Evolutionary conservation across 2,329 filamentous ascomycete species (phyloP).

Genomic region (Capronia coronata): DNA sequence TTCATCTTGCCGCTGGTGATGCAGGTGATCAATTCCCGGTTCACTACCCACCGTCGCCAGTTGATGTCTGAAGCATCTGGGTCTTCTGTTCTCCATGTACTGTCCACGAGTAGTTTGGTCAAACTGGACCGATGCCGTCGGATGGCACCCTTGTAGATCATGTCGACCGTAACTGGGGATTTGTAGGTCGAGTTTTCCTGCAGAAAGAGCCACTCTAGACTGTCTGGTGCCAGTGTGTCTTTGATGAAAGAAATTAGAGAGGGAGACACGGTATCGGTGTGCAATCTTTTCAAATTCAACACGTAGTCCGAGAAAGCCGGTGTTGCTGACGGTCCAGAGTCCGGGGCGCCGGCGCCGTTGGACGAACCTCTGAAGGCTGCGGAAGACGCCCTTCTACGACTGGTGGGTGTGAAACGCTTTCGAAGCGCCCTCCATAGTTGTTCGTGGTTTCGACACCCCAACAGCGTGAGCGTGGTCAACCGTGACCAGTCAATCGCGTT

Average conservation of each 20-base stretch:
- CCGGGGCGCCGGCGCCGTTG: conserved; percentile 46
- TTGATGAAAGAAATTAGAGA: conserved; percentile 67
- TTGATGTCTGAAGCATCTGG: conserved; percentile 31
- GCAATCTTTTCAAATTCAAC: conserved; percentile 64
- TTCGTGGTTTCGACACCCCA: conserved; percentile 67
- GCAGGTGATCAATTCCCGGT: conserved; percentile 62
- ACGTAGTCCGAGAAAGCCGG: conserved; percentile 46
- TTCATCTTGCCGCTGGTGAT: conserved; percentile 71
- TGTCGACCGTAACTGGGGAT: conserved; percentile 59
- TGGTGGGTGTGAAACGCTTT: conserved; percentile 51
- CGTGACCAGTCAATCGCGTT: conserved; percentile 68
- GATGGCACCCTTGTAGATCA: conserved; percentile 64
- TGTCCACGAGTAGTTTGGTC: conserved; percentile 67
- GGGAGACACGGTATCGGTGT: conserved; percentile 65
- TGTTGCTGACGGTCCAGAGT: no score
- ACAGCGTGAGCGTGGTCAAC: conserved; percentile 64
- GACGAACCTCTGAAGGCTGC: conserved; percentile 62
- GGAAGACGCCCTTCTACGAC: conserved; percentile 33
- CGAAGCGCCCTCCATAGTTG: conserved; percentile 67
- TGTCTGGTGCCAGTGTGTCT: conserved; percentile 70
- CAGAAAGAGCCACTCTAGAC: conserved; percentile 69
- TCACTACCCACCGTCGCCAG: conserved; percentile 66
- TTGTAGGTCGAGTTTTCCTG: conserved; percentile 56
- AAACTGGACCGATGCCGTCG: conserved; percentile 65
- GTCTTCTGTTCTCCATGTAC: conserved; percentile 45